Base-by-base conservation (phyloP, 495 filamentous ascomycete species). In the Talaromyces wortmannii region DNA sequence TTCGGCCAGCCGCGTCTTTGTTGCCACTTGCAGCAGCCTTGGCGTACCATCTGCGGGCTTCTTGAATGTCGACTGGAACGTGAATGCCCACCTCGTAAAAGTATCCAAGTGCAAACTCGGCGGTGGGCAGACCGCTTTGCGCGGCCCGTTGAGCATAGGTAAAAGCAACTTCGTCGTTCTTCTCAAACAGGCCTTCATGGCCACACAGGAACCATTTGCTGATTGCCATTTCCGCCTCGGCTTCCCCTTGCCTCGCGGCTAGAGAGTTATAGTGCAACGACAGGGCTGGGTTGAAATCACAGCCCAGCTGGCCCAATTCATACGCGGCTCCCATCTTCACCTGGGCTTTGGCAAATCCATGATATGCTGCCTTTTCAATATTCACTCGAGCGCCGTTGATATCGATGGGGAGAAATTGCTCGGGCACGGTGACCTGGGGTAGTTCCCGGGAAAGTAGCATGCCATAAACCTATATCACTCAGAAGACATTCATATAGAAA, bases 171-270 rank as follows among this genome's bases (percentile, higher is more conserved):
- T 89, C 86, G 69, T 98, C 95, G 63, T 96, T 97, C 77, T 97
- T 97, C 43, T 89, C 82, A 64, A 98, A 97, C 6, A 91, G 77
- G 23, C 83, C 83, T 64, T 97, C 92, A 59, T 91, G 90, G 7
- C 94, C 94, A 63, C 94, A 97, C 29, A 98, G 77, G 70, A 97
- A 97, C 94, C 94, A 98, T 70, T 97, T 95, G 64, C 92, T 97
- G 56, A 98, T 92, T 23, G 91, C 90, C 81, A 98, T 91, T 51
- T 96, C 90, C 0, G 92, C 94, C 63, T 97, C 94, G 0, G 89
- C 72, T 61, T 97, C 91, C 7, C 84, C 84, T 69, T 97, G 95
- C 43, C 88, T 84, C 4, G 94, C 87, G 16, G 94, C 95, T 43
- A 98, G 79, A 52, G 90, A 91, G 66, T 97, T 96, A 69, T 98